Evolutionary conservation across 768 basidiomycete species (phyloP).

Genomic region (Suillus subluteus): DNA sequence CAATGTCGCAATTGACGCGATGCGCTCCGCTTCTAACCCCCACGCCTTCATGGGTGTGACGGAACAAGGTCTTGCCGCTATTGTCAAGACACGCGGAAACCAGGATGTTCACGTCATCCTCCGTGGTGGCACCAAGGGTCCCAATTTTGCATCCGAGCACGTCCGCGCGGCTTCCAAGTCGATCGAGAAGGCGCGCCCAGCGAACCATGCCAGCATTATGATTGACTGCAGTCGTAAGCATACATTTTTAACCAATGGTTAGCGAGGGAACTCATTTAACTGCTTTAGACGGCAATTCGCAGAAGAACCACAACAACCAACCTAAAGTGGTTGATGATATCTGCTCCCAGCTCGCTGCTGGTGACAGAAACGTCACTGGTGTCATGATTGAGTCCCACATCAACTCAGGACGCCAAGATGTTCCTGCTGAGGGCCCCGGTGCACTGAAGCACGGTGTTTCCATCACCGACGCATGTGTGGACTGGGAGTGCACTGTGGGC

Average conservation of each 20-base stretch:
- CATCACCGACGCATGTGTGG: constrained; percentile 92
- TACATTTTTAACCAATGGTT: not conserved
- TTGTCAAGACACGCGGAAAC: constrained; percentile 88
- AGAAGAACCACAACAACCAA: constrained; percentile 94
- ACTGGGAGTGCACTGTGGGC: constrained; percentile 76
- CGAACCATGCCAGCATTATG: constrained; percentile 73
- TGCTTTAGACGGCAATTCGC: constrained; percentile 85
- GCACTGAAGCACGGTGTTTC: constrained; percentile 79
- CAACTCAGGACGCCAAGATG: constrained; percentile 88
- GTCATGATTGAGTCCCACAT: constrained; percentile 98
- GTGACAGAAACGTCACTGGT: constrained; percentile 77
- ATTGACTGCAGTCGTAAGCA: constrained; percentile 80
- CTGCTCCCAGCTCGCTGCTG: constrained; percentile 72
- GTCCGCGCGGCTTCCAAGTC: constrained; percentile 64
- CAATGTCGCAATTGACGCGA: constrained; percentile 93
- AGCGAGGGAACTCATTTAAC: not conserved
- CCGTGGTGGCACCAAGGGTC: constrained; percentile 88
- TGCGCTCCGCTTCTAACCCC: constrained; percentile 88
- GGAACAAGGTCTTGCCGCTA: constrained; percentile 87
- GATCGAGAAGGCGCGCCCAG: constrained; percentile 65
- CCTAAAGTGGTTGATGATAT: constrained; percentile 76
- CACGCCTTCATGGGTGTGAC: constrained; percentile 97
- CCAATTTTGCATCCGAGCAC: constrained; percentile 81
- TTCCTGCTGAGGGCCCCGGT: constrained; percentile 70
- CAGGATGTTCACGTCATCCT: constrained; percentile 95